Percentiles rank a stretch among this genome's conserved stretches.
These are phyloP conservation scores for Phytophthora foliorum DNA, from an alignment of 352 stramenopile species.

Conservation along the genomic window DNA sequence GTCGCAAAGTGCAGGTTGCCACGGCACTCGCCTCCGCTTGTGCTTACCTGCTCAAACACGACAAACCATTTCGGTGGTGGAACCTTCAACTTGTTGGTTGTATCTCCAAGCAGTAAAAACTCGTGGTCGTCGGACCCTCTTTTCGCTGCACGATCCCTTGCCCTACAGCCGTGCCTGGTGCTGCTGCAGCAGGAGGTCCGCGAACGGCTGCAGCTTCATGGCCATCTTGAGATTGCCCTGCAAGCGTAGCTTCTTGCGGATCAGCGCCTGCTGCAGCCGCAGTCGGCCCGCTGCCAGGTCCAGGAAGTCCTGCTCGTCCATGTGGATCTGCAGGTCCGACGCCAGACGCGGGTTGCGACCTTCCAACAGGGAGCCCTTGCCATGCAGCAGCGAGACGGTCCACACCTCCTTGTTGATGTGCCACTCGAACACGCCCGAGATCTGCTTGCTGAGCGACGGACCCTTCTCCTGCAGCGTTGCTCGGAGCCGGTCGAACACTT, in stretches of 20 bases:
- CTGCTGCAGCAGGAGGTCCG: slow-evolving; percentile 62
- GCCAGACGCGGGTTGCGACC: slow-evolving; percentile 57
- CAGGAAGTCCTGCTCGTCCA: slow-evolving; percentile 78
- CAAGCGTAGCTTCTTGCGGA: slow-evolving; percentile 71
- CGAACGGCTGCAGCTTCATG: slow-evolving; percentile 79
- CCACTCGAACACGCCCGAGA: slow-evolving; percentile 72
- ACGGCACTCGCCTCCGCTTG: not conserved
- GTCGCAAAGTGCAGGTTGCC: not conserved
- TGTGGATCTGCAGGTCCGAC: slow-evolving; percentile 67
- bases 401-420: slow-evolving; percentile 78
- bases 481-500: slow-evolving; percentile 68
- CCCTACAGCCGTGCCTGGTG: slow-evolving; percentile 42
- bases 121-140: slow-evolving; percentile 1
- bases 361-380: slow-evolving; percentile 57
- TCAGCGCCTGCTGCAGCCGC: slow-evolving; percentile 68
- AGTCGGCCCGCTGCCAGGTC: slow-evolving; percentile 67
- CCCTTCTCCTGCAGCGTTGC: slow-evolving; percentile 53
- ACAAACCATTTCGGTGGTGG: slow-evolving; percentile 9
- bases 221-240: slow-evolving; percentile 78
- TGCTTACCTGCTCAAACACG: not conserved
- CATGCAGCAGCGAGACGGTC: slow-evolving; percentile 69
- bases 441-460: slow-evolving; percentile 60
- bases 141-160: slow-evolving; percentile 16
- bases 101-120: not conserved
- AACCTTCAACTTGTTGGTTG: slow-evolving; percentile 19